phyloP scores from a whole-genome alignment of 257 asterid genomes.

The Primulina tabacum region DNA sequence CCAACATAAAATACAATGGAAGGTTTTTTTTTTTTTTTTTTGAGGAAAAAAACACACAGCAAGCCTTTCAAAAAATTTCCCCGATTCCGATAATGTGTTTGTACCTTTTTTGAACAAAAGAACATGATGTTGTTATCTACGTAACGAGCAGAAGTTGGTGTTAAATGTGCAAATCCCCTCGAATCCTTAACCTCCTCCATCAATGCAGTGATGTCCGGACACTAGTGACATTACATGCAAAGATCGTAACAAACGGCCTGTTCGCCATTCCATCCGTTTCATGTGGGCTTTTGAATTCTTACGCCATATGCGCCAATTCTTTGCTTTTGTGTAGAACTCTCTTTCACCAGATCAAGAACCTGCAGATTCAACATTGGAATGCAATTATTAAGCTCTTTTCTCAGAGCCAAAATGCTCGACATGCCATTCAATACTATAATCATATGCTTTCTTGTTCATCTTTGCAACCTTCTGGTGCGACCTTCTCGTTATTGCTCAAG shows the following conservation, averaged over 20 bases:
- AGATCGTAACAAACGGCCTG: constrained; percentile 24
- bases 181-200: constrained; percentile 23
- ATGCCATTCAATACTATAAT: constrained; percentile 2
- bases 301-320: constrained; percentile 19
- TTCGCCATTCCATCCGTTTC: constrained; percentile 32
- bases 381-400: constrained; percentile 33
- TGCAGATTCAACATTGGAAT: constrained; percentile 27
- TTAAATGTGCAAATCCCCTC: constrained; percentile 14
- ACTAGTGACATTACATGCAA: constrained; percentile 24
- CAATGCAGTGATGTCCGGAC: constrained; percentile 21
- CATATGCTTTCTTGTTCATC: background rate
- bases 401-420: constrained; percentile 25
- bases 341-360: constrained; percentile 33
- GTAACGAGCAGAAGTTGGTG: background rate
- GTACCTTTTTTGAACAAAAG: too few relatives aligned
- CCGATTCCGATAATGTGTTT: too few relatives aligned
- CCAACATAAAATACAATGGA: too few relatives aligned
- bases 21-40: too few relatives aligned
- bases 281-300: constrained; percentile 27
- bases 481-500: background rate
- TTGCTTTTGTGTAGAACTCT: constrained; percentile 12
- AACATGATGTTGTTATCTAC: background rate
- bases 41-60: too few relatives aligned
- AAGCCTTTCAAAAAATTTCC: too few relatives aligned
- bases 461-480: background rate